Evolutionary conservation across 2,329 filamentous ascomycete genomes (phyloP), one percentile per base, ranked within the genome.

Genomic region (Colletotrichum zoysiae): DNA sequence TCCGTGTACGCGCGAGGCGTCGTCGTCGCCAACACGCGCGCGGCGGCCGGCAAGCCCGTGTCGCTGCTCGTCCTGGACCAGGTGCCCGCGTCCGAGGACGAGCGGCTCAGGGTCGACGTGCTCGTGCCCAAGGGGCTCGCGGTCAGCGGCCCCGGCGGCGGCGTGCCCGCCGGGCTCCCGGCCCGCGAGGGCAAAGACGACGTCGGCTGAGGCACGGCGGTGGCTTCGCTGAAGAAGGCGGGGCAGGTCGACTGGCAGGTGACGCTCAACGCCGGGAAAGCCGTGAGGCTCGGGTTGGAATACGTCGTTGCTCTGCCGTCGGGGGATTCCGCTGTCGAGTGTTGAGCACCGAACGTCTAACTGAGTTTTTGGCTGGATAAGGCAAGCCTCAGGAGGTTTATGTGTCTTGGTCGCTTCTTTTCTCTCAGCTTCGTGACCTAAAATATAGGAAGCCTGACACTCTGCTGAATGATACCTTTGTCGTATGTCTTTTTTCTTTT

Each of bases 211-310:
- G 90, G 89, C 4, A 85, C 78, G 66, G 89, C 88, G 3, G 81
- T 80, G 2, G 88, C 87, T 0, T 79, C 75, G n/a, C 76, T 90
- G 63, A 87, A 85, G 78, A 89, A 89, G 79, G 82, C 80, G 5
- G 90, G 90, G 2, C 86, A 91, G 78, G 78, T 92, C 5, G 79
- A 79, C 65, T 92, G 90, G 89, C 84, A 87, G 64, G 84, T 92
- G 14, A 83, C 78, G 55, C 78, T 92, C 62, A 87, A 90, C 71
- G 84, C 88, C 0, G 89, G 90, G 35, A 85, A 86, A 75, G 84
- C 86, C 4, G 87, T 88, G 20, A 87, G 86, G 79, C 78, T 93
- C 73, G 81, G 81, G 33, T 77, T 93, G 71, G 89, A 91, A 81
- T 93, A 92, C 79, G 86, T 88, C 71, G 86, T 90, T 23, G 84